phyloP scores from a whole-genome alignment of 495 filamentous ascomycete genomes.

The Talaromyces borbonicus region DNA sequence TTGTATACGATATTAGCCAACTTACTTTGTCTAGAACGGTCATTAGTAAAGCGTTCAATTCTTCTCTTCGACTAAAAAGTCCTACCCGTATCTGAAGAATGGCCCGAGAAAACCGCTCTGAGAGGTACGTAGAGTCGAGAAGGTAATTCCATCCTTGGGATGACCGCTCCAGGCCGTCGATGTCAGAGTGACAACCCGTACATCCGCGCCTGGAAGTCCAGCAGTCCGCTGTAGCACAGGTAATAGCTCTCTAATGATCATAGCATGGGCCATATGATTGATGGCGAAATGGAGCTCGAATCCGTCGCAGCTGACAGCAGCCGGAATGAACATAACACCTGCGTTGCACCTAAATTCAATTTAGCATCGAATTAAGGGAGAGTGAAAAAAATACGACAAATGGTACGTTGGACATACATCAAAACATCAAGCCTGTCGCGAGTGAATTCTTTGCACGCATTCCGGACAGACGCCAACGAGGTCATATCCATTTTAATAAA shows the following conservation, averaged over 20 bases:
- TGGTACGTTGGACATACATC: slow-evolving; percentile 35
- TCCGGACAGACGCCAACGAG: slow-evolving; percentile 37
- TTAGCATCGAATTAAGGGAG: no score
- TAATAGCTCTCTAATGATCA: slow-evolving; percentile 42
- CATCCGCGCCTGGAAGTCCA: slow-evolving; percentile 26
- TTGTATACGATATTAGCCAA: slow-evolving; percentile 50
- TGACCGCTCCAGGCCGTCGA: slow-evolving; percentile 27
- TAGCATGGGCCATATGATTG: slow-evolving; percentile 50
- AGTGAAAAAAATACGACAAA: no score
- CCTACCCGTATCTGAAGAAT: slow-evolving; percentile 16
- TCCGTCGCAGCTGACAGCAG: slow-evolving; percentile 27
- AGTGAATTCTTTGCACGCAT: slow-evolving; percentile 38
- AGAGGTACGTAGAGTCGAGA: slow-evolving; percentile 12
- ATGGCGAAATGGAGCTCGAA: slow-evolving; percentile 50
- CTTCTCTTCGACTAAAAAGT: slow-evolving; percentile 30
- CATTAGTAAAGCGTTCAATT: not conserved
- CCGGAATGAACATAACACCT: slow-evolving; percentile 49
- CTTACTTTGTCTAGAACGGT: slow-evolving; percentile 34
- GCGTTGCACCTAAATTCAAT: slow-evolving; percentile 30
- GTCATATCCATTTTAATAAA: slow-evolving; percentile 39
- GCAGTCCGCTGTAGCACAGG: slow-evolving; percentile 22
- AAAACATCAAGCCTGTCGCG: slow-evolving; percentile 47
- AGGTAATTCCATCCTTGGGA: slow-evolving; percentile 22
- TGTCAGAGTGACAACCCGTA: slow-evolving; percentile 32
- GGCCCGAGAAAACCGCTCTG: slow-evolving; percentile 6